Evolutionary conservation across 305 asterid genomes (phyloP), one percentile per base, ranked within the genome.

Genomic region (Ilex paraguariensis): DNA sequence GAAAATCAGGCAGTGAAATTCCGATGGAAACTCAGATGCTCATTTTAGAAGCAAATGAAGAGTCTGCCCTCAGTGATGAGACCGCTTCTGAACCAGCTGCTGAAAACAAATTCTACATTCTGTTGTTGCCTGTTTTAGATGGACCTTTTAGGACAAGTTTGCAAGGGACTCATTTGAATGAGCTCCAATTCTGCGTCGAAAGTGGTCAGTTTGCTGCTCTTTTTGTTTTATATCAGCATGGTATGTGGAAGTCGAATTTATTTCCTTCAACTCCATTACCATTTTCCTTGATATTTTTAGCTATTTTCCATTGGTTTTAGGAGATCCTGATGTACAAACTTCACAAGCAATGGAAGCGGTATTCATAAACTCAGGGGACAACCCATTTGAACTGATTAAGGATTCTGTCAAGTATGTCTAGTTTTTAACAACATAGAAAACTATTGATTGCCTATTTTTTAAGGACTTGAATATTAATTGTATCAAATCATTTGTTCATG

Each of bases 21-120:
- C 91, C 95, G 7, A 6, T 79, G 67, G 91, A 78, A 69, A 86
- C 90, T 14, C 95, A 86, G 33, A 73, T 86, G 84, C 83, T 86
- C 39, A 78, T 83, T 6, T 11, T 86, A 42, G 95, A 83, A 71
- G 72, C 48, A 36, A 64, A 64, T 3, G 87, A 81, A 62, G 84
- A 83, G 4, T 75, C 83, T 3, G 80, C 32, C 36, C 58, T 81
- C 1, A 75, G 62, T 42, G 62, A 66, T 3, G 79, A 73, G 15
- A 76, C 63, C 5, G 7, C 7, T 48, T 45, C 66, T n/a, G 82
- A 73, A 31, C 21, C 64, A 0, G 21, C n/a, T 33, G 32, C 7
- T 31, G 79, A 54, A 59, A 79, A 77, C 13, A 83, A 62, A 45
- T 70, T 81, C 8, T 86, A 81, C 66, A 69, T 83, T 33, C 70